Evolutionary conservation across 2,329 filamentous ascomycete genomes (phyloP), one percentile per base, ranked within the genome.

Genomic region (Talaromyces sp.): DNA sequence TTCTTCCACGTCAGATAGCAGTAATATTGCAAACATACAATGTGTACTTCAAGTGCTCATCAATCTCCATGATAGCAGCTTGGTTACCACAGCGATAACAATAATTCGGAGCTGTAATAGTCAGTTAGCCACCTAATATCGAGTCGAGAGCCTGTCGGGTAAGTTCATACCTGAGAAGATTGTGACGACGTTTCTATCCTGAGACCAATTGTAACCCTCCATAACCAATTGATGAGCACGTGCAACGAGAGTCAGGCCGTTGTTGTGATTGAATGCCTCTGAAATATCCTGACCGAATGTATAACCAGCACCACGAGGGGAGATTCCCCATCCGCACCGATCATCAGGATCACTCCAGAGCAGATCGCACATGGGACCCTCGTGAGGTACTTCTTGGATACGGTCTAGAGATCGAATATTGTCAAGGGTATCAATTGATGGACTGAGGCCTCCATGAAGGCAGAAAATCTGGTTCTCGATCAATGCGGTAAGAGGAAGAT

Each of bases 381-480:
- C 94, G 70, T 99, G 94, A 21, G 94, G 94, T 45, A 99, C 95
- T 76, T 99, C 94, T 77, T 99, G 94, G 70, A 97, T 97, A 63
- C 95, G 88, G 75, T 97, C 94, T 58, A 99, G 83, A 33, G 91
- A 91, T 66, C 93, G 83, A 74, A 99, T 97, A 77, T 99, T 96
- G 75, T 96, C 91, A 57, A 96, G 84, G 22, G 91, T 96, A 74
- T 96, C 91, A 70, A 96, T 96, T 73, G 89, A 95, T n/a, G 94
- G 94, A 61, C 90, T 96, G 63, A 99, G 82, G 65, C 94, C 94
- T 67, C 94, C 94, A 81, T 99, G 94, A 60, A 99, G 87, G 77
- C 94, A 99, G 78, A 99, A 96, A 72, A 99, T 97, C 80, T 97
- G 93, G 79, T 96, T 96, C 78, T 99, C 93, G 75, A 99, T 96